Conservation (phyloP, 2,329 filamentous ascomycete species). For the Coniochaeta hoffmannii region DNA sequence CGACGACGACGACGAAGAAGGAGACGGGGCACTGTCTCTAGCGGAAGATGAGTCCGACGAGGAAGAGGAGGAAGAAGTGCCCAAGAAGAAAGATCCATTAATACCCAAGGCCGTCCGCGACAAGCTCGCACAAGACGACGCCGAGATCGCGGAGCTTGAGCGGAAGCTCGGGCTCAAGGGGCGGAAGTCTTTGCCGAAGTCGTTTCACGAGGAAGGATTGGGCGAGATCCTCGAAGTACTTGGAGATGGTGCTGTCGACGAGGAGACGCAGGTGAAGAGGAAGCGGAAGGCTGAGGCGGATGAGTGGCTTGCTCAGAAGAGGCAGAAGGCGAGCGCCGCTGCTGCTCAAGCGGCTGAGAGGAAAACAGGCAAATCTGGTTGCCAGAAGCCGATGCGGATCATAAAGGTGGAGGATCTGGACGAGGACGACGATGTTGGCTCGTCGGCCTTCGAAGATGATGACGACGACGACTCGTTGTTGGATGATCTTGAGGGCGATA, state of each 20-base stretch:
- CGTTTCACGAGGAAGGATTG: slow-evolving; percentile 75
- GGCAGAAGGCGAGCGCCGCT: slow-evolving; percentile 33
- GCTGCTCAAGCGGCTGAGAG: slow-evolving; percentile 5
- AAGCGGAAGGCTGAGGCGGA: slow-evolving; percentile 54
- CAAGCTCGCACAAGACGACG: slow-evolving; percentile 72
- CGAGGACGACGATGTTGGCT: slow-evolving; percentile 13
- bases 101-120: slow-evolving; percentile 40
- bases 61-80: slow-evolving; percentile 12
- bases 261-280: slow-evolving; percentile 44
- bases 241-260: slow-evolving; percentile 38
- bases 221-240: slow-evolving; percentile 69
- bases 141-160: slow-evolving; percentile 80
- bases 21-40: slow-evolving; percentile 14
- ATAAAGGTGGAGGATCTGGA: not conserved
- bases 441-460: slow-evolving; percentile 12
- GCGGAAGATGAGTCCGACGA: slow-evolving; percentile 12
- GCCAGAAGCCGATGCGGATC: slow-evolving; percentile 1
- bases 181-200: slow-evolving; percentile 64
- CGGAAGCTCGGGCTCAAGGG: slow-evolving; percentile 78
- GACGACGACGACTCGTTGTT: slow-evolving; percentile 14
- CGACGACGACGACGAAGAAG: slow-evolving; percentile 12
- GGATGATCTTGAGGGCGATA: slow-evolving; percentile 18
- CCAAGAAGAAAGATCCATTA: slow-evolving; percentile 3
- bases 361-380: slow-evolving; percentile 5
- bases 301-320: slow-evolving; percentile 53